Evolutionary conservation across 495 filamentous ascomycete genomes (phyloP), one percentile per base, ranked within the genome.

Genomic region (Evernia prunastri): DNA sequence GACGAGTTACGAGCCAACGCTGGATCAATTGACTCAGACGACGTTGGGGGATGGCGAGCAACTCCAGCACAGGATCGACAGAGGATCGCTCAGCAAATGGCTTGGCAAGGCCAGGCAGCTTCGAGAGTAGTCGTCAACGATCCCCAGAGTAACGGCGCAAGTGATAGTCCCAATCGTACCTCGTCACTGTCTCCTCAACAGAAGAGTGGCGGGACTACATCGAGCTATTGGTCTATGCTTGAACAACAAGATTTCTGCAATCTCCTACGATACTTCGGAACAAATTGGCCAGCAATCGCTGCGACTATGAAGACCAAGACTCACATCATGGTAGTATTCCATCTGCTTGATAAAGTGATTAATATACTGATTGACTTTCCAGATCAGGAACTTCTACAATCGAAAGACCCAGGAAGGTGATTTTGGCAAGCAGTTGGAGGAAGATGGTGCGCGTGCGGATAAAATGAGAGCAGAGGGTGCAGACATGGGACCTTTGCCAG

Each of bases 171-270:
- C n/a, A n/a, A n/a, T n/a, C n/a, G n/a, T n/a, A n/a, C n/a, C n/a
- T n/a, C n/a, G n/a, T n/a, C n/a, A n/a, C n/a, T n/a, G n/a, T n/a
- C 12, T 62, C 67, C 25, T 35, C 69, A 57, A 66, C 66, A 71
- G 51, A 75, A 72, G 60, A 61, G 66, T 33, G 76, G 72, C 61
- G 67, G 65, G 67, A 82, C 45, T 79, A 79, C n/a, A 77, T 96
- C 91, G 3, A 97, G 94, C 72, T 98, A 98, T 74, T 98, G 94
- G 94, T 97, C 93, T 66, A 94, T 97, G 33, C 87, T 89, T 3
- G 94, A 98, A 73, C 83, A 88, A 37, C 85, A 78, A 29, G 90
- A 97, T 71, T 97, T 98, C 71, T 86, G 86, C 1, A 81, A 79
- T 33, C 76, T 92, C 59, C 78, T 97, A 51, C 84, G 78, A 56